Base-by-base conservation (phyloP, 495 filamentous ascomycete genomes). In the Penicillium diatomitis region DNA sequence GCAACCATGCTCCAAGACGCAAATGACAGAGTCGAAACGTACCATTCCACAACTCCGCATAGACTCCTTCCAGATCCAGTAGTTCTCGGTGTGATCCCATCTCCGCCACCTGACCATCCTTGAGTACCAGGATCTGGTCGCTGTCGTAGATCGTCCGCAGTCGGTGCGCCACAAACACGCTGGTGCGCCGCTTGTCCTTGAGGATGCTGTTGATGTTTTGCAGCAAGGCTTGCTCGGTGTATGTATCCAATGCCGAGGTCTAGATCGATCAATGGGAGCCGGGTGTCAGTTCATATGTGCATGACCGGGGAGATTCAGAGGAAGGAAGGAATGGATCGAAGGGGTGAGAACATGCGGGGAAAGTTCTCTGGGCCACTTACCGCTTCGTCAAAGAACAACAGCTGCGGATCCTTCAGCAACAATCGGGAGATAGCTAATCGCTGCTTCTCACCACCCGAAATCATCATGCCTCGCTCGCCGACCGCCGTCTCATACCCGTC, bases 391-490 rank as follows among this genome's bases (percentile, higher is more conserved):
- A 97, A 97, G 77, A 98, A 97, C 1, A 97, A 70, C 33, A 97
- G 67, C 5, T 89, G 85, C 0, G 92, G 91, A 56, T 98, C 88
- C 56, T 98, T 98, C 39, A 98, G 69, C 1, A 98, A 76, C 34
- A 97, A 62, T 32, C 92, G 74, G 5, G 88, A 87, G 20, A 98
- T 81, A 2, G 94, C 92, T 32, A 98, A 68, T 4, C 92, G 80
- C 62, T 98, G 92, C 66, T 97, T 97, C 70, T 98, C 92, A 32
- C 92, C 92, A 6, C 90, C 92, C 3, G 86, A 91, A 11, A 97
- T 96, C 92, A 97, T 97, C 85, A 97, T 86, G 2, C 92, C 92
- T 28, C 94, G 76, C 73, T 98, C 92, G 11, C 92, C 92, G 8
- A 98, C 92, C 58, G 86, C 90, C 2, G 92, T 98, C 11, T 85